These are phyloP conservation scores for Suillus lakei DNA, from an alignment of 768 basidiomycete species.

Conservation along the genomic window DNA sequence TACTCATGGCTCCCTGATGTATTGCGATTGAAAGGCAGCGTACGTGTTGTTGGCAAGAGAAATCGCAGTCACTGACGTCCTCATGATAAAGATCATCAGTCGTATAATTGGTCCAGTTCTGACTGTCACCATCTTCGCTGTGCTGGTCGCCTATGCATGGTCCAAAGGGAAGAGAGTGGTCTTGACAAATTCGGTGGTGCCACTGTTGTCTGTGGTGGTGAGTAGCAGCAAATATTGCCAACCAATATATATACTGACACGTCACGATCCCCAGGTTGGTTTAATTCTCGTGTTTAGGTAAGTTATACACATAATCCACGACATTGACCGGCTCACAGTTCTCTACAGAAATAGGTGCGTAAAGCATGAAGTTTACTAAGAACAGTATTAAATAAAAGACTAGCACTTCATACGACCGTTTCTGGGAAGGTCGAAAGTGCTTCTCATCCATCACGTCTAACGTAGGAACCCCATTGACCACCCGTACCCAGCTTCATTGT, in stretches of 20 bases:
- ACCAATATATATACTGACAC: conserved; percentile 8
- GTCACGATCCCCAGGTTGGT: conserved; percentile 61
- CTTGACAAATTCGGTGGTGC: conserved; percentile 84
- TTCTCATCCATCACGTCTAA: conserved; percentile 75
- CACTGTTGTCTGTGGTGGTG: conserved; percentile 88
- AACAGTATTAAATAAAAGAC: conserved; percentile 16
- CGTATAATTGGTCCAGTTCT: conserved; percentile 82
- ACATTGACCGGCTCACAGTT: not conserved
- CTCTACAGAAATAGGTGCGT: conserved; percentile 65
- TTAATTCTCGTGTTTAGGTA: conserved; percentile 88
- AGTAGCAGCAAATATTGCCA: conserved; percentile 32
- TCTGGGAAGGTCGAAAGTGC: conserved; percentile 87
- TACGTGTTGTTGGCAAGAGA: conserved; percentile 40
- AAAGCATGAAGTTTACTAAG: not conserved
- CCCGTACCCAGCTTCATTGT: conserved; percentile 4
- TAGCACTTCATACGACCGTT: conserved; percentile 86
- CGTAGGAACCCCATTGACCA: conserved; percentile 34
- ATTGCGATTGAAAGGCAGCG: conserved; percentile 80
- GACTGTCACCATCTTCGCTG: conserved; percentile 80
- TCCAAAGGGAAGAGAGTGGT: conserved; percentile 60
- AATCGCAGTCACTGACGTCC: conserved; percentile 12
- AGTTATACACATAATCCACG: conserved; percentile 20
- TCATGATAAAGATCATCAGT: conserved; percentile 58
- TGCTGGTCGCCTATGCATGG: conserved; percentile 60
- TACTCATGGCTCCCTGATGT: conserved; percentile 93